phyloP scores from a whole-genome alignment of 306 rosid species.

The Rosa multiflora region DNA sequence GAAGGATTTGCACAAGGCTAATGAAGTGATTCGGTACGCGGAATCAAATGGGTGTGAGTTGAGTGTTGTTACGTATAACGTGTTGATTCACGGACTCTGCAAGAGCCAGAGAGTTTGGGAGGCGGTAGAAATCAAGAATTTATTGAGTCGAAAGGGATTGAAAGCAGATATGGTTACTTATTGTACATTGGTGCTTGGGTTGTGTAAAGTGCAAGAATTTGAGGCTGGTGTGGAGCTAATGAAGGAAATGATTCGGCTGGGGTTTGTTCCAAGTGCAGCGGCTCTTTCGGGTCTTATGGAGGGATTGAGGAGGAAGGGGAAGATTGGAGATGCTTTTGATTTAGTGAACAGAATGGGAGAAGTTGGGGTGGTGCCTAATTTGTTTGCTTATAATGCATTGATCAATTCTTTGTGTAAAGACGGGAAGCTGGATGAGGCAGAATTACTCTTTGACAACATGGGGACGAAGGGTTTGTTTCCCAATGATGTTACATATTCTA shows the following conservation, averaged over 20 bases:
- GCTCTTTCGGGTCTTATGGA: constrained; percentile 67
- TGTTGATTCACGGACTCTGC: constrained; percentile 77
- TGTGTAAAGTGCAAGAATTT: constrained; percentile 61
- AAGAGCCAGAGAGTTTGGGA: constrained; percentile 56
- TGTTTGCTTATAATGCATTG: constrained; percentile 69
- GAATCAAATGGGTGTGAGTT: constrained; percentile 50
- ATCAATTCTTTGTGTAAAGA: constrained; percentile 72
- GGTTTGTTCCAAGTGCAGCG: constrained; percentile 66
- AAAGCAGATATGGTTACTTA: constrained; percentile 72
- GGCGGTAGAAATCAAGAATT: constrained; percentile 63
- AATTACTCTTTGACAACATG: constrained; percentile 61
- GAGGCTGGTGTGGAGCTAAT: constrained; percentile 47
- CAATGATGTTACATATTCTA: constrained; percentile 72
- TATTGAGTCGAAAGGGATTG: constrained; percentile 61
- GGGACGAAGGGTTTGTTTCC: constrained; percentile 51
- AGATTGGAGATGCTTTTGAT: constrained; percentile 53
- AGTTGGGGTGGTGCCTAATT: constrained; percentile 58
- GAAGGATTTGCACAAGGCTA: constrained; percentile 61
- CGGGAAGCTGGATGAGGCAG: constrained; percentile 70
- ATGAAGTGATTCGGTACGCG: constrained; percentile 55
- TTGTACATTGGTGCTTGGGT: constrained; percentile 69
- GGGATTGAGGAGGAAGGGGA: constrained; percentile 66
- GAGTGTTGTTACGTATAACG: constrained; percentile 66
- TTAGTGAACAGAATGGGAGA: constrained; percentile 56
- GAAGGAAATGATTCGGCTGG: constrained; percentile 72